Percentiles rank a stretch among this genome's conserved stretches.
Conservation (phyloP, 2,329 filamentous ascomycete genomes). For the Aspergillus pseudonomiae region DNA sequence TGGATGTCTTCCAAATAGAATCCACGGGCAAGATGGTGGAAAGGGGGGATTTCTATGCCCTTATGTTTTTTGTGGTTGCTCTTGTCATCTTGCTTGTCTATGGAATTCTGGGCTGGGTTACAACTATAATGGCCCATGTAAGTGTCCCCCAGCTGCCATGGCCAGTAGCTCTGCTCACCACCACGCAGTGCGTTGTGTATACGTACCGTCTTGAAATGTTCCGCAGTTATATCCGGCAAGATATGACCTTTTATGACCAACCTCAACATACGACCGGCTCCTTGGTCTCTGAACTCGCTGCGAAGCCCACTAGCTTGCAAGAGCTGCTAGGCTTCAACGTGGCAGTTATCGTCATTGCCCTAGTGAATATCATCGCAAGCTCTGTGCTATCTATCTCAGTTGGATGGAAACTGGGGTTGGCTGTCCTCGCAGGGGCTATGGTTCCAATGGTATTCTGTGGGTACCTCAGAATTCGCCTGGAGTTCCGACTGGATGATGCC, state of each 20-base stretch:
- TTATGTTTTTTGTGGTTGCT: conserved; percentile 14
- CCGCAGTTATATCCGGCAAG: conserved; percentile 24
- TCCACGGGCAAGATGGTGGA: conserved; percentile 2
- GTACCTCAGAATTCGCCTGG: conserved; percentile 52
- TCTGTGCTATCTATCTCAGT: conserved; percentile 49
- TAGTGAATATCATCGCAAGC: conserved; percentile 51
- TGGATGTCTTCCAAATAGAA: conserved; percentile 4
- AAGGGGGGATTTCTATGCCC: conserved; percentile 11
- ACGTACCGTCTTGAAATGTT: conserved; percentile 28
- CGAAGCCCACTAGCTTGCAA: conserved; percentile 39
- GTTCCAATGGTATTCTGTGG: conserved; percentile 50
- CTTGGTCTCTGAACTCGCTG: conserved; percentile 29
- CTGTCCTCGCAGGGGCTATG: conserved; percentile 49
- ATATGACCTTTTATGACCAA: conserved; percentile 34
- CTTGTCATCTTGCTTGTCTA: conserved; percentile 6
- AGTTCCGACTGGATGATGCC: conserved; percentile 48
- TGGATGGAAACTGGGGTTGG: conserved; percentile 56
- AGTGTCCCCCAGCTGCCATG: not conserved
- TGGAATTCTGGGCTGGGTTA: conserved; percentile 1
- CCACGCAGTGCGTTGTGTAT: not conserved
- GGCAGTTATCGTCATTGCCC: conserved; percentile 50
- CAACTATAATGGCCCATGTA: conserved; percentile 2
- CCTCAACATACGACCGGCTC: conserved; percentile 31
- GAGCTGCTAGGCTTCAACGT: conserved; percentile 55
- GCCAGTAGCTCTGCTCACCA: not conserved